Base-by-base conservation (phyloP, 495 filamentous ascomycete genomes). In the Podospora didyma region DNA sequence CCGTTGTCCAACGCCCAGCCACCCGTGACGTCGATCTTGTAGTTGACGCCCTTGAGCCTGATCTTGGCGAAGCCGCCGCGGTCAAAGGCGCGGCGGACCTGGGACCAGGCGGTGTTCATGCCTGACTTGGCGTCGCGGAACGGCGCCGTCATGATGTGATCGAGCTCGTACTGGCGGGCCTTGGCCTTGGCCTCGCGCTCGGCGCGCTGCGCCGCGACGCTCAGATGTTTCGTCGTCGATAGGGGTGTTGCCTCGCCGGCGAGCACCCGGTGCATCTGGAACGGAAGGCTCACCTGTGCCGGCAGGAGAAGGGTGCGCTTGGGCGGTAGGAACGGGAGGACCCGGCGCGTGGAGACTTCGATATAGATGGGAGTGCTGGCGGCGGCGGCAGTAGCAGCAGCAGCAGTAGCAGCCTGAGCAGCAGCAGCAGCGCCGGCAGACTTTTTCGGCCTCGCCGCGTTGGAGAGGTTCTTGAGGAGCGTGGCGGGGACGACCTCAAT, bases 1-100 rank as follows among this genome's bases (percentile, higher is more conserved):
- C 79, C 79, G 16, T 76, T 66, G 50, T 82, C 79, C 50, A 80
- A 61, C 7, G 74, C 76, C 67, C 76, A 82, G 2, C 77, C 79
- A 1, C 71, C 73, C 2, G 65, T 69, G 26, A 76, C 64, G 54
- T 83, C 79, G 7, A 83, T 41, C 68, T 79, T 82, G 61, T 78
- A 81, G 14, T 71, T 56, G 20, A 62, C 31, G 7, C 58, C 67
- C 2, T 68, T 58, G 20, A 79, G 56, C 24, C 49, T 61, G 10
- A 79, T 59, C 49, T 71, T 71, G 34, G 67, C 66, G 54, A 81
- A 82, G 0, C 79, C 79, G 42, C 78, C 76, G 31, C 77, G 67
- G 22, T 67, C 71, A 41, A 79, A 69, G 2, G 73, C 66, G 23
- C 79, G 66, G 35, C 58, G 61, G 44, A 76, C 62, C 2, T 67